Percentiles rank a stretch among this genome's conserved stretches.
phyloP scores from a whole-genome alignment of 306 rosid genomes.

The Ammopiptanthus mongolicus region DNA sequence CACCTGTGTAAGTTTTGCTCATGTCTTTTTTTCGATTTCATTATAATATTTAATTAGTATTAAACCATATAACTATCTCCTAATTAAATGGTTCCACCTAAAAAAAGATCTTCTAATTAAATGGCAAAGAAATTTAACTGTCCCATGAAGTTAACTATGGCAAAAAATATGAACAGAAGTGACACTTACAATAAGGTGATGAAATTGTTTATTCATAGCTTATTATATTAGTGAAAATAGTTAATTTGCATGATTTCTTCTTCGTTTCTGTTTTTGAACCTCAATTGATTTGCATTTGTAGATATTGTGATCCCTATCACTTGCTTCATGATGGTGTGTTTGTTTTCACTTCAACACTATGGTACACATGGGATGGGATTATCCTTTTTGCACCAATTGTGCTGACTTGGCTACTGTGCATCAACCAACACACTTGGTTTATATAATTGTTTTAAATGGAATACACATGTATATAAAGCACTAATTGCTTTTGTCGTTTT shows the following conservation, averaged over 20 bases:
- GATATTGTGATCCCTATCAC: slow-evolving; percentile 68
- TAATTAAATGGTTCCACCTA: no score
- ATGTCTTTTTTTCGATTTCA: not conserved
- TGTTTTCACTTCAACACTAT: slow-evolving; percentile 73
- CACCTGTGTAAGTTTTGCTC: slow-evolving; percentile 70
- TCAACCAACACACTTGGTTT: slow-evolving; percentile 87
- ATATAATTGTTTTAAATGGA: slow-evolving; percentile 75
- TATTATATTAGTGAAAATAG: not conserved
- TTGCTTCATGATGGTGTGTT: slow-evolving; percentile 59
- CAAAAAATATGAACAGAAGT: no score
- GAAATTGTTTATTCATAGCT: no score
- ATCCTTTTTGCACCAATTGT: slow-evolving; percentile 66
- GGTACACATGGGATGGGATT: slow-evolving; percentile 72
- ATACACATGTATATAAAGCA: slow-evolving; percentile 70
- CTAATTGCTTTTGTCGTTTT: no score
- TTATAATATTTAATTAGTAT: not conserved
- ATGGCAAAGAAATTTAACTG: not conserved
- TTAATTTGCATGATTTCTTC: not conserved
- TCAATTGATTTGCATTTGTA: slow-evolving; percentile 31
- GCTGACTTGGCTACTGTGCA: slow-evolving; percentile 87
- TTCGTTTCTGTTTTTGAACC: not conserved
- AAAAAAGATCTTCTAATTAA: no score
- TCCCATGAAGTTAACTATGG: not conserved
- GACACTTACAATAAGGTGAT: no score
- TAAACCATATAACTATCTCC: not conserved